These are phyloP conservation scores for Cytospora schulzeri DNA, from an alignment of 2,329 filamentous ascomycete genomes.

Conservation along the genomic window DNA sequence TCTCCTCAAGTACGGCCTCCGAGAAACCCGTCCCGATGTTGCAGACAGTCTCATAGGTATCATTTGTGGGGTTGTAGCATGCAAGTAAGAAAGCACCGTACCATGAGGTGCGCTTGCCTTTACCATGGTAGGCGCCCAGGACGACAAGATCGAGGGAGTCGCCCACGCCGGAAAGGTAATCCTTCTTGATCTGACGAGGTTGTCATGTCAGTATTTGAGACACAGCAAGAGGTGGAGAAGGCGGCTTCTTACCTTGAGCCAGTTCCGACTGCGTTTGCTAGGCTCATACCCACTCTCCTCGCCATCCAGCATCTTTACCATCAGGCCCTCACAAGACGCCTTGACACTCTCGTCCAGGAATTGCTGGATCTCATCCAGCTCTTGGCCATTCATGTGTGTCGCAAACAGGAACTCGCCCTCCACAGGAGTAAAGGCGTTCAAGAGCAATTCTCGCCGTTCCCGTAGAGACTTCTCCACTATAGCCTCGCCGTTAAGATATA, in stretches of 20 bases:
- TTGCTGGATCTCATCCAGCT: constrained; percentile 89
- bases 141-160: constrained; percentile 97
- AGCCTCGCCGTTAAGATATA: constrained; percentile 90
- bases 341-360: constrained; percentile 95
- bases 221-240: neutral
- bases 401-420: constrained; percentile 94
- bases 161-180: constrained; percentile 90
- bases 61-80: constrained; percentile 80
- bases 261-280: constrained; percentile 93
- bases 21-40: constrained; percentile 98
- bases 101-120: constrained; percentile 91
- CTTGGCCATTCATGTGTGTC: constrained; percentile 80
- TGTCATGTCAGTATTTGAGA: constrained; percentile 28
- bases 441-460: constrained; percentile 77
- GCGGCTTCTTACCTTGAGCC: constrained; percentile 75
- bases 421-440: constrained; percentile 70
- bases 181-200: constrained; percentile 79
- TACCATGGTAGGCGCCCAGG: constrained; percentile 89
- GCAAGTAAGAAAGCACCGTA: constrained; percentile 96
- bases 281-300: constrained; percentile 93
- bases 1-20: constrained; percentile 86
- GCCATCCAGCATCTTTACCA: constrained; percentile 99
- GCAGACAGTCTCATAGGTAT: constrained; percentile 93
- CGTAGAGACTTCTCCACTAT: constrained; percentile 85
- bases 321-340: constrained; percentile 92